phyloP scores from a whole-genome alignment of 805 yeast genomes.

The Lachancea dasiensis region DNA sequence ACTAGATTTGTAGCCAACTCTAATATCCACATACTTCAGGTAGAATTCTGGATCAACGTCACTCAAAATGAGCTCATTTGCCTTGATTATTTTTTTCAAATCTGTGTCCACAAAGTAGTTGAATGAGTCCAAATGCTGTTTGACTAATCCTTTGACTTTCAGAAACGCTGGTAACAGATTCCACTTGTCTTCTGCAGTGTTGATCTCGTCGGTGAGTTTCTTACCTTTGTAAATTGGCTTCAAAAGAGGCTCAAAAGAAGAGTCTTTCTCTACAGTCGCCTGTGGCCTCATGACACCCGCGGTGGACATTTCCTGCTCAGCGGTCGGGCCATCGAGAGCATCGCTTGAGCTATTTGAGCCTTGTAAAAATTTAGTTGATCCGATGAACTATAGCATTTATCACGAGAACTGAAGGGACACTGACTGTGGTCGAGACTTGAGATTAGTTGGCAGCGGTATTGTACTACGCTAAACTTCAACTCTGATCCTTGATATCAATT shows the following conservation, averaged over 20 bases:
- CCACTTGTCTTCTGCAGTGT: conserved; percentile 96
- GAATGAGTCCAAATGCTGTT: conserved; percentile 97
- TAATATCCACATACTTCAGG: conserved; percentile 83
- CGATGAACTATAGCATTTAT: too few species aligned
- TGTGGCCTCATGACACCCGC: conserved; percentile 9
- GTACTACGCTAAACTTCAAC: too few species aligned
- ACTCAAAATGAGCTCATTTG: conserved; percentile 81
- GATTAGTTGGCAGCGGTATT: too few species aligned
- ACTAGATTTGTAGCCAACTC: conserved; percentile 79
- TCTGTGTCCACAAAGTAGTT: conserved; percentile 93
- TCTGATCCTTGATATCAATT: too few species aligned
- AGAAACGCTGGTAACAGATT: conserved; percentile 90
- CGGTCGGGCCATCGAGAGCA: neutral
- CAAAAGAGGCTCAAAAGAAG: conserved; percentile 67
- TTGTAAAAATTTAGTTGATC: too few species aligned
- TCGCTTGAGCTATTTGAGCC: neutral
- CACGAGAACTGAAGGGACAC: too few species aligned
- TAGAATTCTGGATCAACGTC: conserved; percentile 98
- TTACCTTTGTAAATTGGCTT: conserved; percentile 84
- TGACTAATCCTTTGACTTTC: conserved; percentile 91
- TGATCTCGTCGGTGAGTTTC: conserved; percentile 75
- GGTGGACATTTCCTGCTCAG: conserved; percentile 4
- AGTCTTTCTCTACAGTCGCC: conserved; percentile 37
- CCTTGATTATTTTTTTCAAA: conserved; percentile 83
- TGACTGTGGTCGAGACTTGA: too few species aligned